Conservation (phyloP, 2,329 filamentous ascomycete genomes). For the Daldinia sp. region DNA sequence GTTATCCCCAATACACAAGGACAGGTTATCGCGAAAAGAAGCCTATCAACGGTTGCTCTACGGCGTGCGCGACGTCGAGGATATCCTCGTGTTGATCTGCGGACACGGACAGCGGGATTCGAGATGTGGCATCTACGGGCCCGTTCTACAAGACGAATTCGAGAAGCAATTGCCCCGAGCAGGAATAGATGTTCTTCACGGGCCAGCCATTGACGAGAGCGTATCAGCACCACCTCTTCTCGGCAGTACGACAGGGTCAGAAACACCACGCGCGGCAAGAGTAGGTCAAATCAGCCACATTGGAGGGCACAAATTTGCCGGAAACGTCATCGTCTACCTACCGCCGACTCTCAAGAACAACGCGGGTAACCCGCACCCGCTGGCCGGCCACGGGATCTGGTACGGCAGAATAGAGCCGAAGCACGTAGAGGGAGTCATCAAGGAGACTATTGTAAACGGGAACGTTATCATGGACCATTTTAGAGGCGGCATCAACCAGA, state of each 20-base stretch:
- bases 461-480: conserved; percentile 78
- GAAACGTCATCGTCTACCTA: conserved; percentile 85
- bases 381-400: conserved; percentile 82
- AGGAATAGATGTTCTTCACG: conserved; percentile 63
- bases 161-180: conserved; percentile 65
- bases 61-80: conserved; percentile 71
- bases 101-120: conserved; percentile 85
- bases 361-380: conserved; percentile 62
- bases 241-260: conserved; percentile 37
- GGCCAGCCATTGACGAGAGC: conserved; percentile 57
- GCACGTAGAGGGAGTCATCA: conserved; percentile 80
- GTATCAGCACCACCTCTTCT: conserved; percentile 48
- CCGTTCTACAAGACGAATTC: conserved; percentile 79
- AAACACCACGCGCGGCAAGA: conserved; percentile 61
- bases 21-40: conserved; percentile 63
- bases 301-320: conserved; percentile 87
- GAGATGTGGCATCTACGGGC: conserved; percentile 85
- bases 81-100: conserved; percentile 86
- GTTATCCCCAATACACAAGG: conserved; percentile 69
- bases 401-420: conserved; percentile 82
- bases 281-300: conserved; percentile 83
- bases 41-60: conserved; percentile 65
- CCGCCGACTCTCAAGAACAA: conserved; percentile 64
- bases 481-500: conserved; percentile 73
- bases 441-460: conserved; percentile 76